phyloP scores from a whole-genome alignment of 331 rosid genomes.

The Acacia concinna region DNA sequence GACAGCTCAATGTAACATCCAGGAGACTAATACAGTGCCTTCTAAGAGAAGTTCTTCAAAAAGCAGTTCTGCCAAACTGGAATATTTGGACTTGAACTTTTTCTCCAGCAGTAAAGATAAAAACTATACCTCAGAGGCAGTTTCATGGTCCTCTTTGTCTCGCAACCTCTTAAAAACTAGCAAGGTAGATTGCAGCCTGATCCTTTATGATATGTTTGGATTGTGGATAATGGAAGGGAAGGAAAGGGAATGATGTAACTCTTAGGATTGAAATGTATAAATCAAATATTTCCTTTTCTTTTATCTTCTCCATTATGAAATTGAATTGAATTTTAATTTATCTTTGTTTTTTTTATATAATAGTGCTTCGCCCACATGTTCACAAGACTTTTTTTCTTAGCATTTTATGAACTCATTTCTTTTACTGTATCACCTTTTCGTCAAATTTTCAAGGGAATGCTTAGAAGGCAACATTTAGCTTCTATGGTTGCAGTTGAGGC shows the following conservation, averaged over 20 bases:
- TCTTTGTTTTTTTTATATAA: too few relatives aligned
- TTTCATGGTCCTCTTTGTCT: constrained; percentile 72
- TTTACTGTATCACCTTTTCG: constrained; percentile 22
- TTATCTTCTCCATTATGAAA: background rate
- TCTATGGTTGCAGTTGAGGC: constrained; percentile 78
- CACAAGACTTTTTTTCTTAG: background rate
- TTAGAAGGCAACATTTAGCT: constrained; percentile 78
- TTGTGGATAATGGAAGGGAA: background rate
- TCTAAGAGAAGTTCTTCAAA: constrained; percentile 49
- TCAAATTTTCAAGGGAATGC: constrained; percentile 63
- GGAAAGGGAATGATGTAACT: background rate
- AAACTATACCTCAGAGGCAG: constrained; percentile 31
- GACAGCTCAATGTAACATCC: constrained; percentile 36
- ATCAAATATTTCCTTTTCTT: background rate
- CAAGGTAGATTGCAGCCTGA: constrained; percentile 50
- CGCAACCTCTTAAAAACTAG: constrained; percentile 64
- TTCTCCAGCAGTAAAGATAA: constrained; percentile 48
- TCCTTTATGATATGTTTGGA: background rate
- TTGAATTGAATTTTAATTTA: too few relatives aligned
- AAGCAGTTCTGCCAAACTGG: constrained; percentile 52
- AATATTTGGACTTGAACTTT: constrained; percentile 49
- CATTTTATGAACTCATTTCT: constrained; percentile 5
- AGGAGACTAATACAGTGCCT: constrained; percentile 37
- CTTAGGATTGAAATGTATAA: background rate
- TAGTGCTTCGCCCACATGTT: background rate